Evolutionary conservation across 2,329 filamentous ascomycete genomes (phyloP), one percentile per base, ranked within the genome.

Genomic region (Ploettnerulaceae sp.): DNA sequence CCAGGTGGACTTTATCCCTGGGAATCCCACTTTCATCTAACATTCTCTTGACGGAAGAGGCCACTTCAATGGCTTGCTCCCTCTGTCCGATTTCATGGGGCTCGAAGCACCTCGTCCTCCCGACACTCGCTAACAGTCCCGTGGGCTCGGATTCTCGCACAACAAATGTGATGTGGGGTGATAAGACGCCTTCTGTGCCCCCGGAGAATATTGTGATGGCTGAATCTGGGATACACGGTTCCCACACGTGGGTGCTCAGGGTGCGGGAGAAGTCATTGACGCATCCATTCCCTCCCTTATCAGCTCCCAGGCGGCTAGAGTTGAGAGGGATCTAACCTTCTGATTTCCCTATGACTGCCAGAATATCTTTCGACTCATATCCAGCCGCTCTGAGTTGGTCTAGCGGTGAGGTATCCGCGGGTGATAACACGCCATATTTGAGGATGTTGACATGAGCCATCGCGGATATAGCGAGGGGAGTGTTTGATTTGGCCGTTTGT

Each of bases 231-330:
- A 65, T 60, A 1, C 55, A 54, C 7, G 58, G 58, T 31, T 64
- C 61, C 62, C 61, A 64, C 8, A 64, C 61, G 15, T 56, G 48
- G 2, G 61, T 54, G 33, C 58, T 59, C 7, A 65, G 55, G 5
- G 61, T 64, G 2, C 61, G 57, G 7, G 60, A 64, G 51, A 65
- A 64, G 47, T 65, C 64, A 47, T 66, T 64, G 12, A 64, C 60
- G 47, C 63, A 66, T 34, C 62, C 61, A 47, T 66, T 64, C n/a
- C 62, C 61, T 63, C 18, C 2, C 28, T 45, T 6, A 32, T 55
- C 25, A 52, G 48, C 32, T 5, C 18, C 11, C 11, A 28, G 33
- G 12, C 24, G 17, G 15, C 22, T 24, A 14, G 47, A 11, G 6
- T 15, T 12, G 5, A 39, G n/a, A 14, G 8, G 21, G 17, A 26